Evolutionary conservation across 768 basidiomycete species (phyloP), one percentile per base, ranked within the genome.

Genomic region (Hericium alpestre): DNA sequence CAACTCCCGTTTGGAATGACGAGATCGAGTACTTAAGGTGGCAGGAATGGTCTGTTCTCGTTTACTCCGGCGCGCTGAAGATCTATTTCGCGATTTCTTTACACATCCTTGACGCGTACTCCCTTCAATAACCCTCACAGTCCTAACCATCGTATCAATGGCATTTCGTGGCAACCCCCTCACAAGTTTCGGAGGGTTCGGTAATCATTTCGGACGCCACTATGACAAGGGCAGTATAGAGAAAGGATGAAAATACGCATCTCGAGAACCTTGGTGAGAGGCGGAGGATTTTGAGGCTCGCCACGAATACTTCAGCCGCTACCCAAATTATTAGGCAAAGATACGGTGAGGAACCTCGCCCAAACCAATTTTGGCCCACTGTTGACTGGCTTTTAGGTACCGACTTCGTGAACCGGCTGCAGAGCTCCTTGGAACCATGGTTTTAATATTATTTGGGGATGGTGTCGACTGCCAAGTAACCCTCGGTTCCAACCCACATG

Each of bases 301-400:
- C 20, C 39, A 54, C 32, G 32, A 32, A 32, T 32, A 32, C 32
- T 32, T 32, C 23, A 38, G 47, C 4, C 39, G 47, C 1, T 61
- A 63, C 46, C 64, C 63, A 6, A 65, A 65, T 50, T 51, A 10
- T 22, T 64, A 63, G 63, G 55, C 63, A 11, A 58, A 15, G 27
- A 58, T 65, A 43, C 59, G 64, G 63, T 65, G 16, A 15, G 63
- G 9, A 22, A 18, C 38, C 9, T n/a, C 23, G 38, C 16, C 38
- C 27, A 18, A 15, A 3, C 27, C 2, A 37, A 18, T 18, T 20
- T 20, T 46, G 1, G 4, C 22, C n/a, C 27, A 8, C 16, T 46
- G 7, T 25, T 53, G 32, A 53, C 20, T 11, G 4, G 43, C 7
- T 16, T 16, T 16, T 22, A 16, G 43, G 5, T 8, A 16, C 18